These are phyloP conservation scores for Patellaria atrata DNA, from an alignment of 495 filamentous ascomycete genomes.

Conservation along the genomic window DNA sequence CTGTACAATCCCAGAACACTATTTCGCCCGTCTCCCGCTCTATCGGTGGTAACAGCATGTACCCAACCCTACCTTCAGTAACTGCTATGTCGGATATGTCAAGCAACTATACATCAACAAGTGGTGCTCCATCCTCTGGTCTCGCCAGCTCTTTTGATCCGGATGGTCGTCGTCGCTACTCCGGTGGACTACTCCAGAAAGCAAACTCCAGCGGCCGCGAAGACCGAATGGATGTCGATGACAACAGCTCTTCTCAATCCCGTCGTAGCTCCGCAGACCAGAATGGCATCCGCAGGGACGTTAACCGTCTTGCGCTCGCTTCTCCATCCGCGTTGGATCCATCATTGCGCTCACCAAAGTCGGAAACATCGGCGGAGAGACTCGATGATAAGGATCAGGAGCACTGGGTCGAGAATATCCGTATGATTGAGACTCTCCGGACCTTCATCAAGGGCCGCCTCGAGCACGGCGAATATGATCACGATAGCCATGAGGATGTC, in stretches of 20 bases:
- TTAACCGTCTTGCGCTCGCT: slow-evolving; percentile 18
- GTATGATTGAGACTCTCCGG: slow-evolving; percentile 61
- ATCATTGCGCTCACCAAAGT: slow-evolving; percentile 17
- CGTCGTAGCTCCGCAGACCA: slow-evolving; percentile 16
- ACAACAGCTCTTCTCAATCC: slow-evolving; percentile 27
- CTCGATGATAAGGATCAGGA: slow-evolving; percentile 36
- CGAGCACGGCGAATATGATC: slow-evolving; percentile 44
- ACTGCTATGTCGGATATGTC: slow-evolving; percentile 41
- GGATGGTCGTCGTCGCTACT: slow-evolving; percentile 71
- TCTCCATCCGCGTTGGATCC: slow-evolving; percentile 19
- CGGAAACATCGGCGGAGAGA: slow-evolving; percentile 14
- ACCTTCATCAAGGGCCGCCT: slow-evolving; percentile 51
- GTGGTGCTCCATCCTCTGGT: slow-evolving; percentile 57
- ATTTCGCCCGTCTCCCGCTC: slow-evolving; percentile 37
- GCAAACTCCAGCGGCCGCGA: slow-evolving; percentile 27
- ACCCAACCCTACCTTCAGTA: slow-evolving; percentile 71
- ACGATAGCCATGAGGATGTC: slow-evolving; percentile 10
- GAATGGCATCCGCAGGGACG: slow-evolving; percentile 13
- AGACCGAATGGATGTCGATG: slow-evolving; percentile 41
- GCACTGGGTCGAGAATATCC: slow-evolving; percentile 71
- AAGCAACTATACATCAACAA: slow-evolving; percentile 45
- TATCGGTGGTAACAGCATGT: slow-evolving; percentile 39
- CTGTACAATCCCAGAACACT: slow-evolving; percentile 42
- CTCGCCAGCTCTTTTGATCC: slow-evolving; percentile 70
- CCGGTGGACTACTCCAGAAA: slow-evolving; percentile 74